Evolutionary conservation across 2,329 filamentous ascomycete species (phyloP).

Genomic region (Pseudogymnoascus sp.): DNA sequence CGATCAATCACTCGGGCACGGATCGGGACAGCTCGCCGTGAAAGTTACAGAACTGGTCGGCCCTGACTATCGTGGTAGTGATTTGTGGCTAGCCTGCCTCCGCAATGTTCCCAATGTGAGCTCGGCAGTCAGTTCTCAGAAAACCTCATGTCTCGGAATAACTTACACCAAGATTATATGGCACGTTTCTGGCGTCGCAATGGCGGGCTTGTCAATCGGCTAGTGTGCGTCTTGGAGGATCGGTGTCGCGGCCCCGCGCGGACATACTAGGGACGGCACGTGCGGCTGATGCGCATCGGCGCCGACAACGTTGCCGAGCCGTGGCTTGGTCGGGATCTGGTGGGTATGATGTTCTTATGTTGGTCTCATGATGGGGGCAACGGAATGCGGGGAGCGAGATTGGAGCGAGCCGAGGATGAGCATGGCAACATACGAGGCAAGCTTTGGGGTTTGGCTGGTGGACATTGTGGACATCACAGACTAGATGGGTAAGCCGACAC

Average conservation of each 20-base stretch:
- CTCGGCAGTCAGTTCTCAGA: background rate
- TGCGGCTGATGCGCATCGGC: background rate
- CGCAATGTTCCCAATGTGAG: background rate
- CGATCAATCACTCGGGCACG: background rate
- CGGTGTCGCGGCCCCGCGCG: background rate
- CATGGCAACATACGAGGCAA: background rate
- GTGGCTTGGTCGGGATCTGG: background rate
- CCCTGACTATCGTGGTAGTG: background rate
- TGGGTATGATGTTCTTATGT: background rate
- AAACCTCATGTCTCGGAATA: background rate
- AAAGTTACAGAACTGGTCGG: background rate
- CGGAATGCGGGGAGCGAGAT: background rate
- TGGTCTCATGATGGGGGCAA: background rate
- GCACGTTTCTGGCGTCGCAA: background rate
- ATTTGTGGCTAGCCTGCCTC: background rate
- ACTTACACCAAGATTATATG: background rate
- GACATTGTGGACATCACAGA: background rate
- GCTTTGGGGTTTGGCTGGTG: background rate
- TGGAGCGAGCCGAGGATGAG: background rate
- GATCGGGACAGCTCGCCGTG: background rate
- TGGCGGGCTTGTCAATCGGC: background rate
- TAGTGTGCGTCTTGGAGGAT: background rate
- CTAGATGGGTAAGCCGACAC: background rate
- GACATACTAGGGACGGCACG: background rate
- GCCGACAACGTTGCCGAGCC: constrained; percentile 1